Percentiles rank a stretch among this genome's conserved stretches.
Conservation (phyloP, 805 yeast species). For the Wickerhamomyces kurtzmanii region DNA sequence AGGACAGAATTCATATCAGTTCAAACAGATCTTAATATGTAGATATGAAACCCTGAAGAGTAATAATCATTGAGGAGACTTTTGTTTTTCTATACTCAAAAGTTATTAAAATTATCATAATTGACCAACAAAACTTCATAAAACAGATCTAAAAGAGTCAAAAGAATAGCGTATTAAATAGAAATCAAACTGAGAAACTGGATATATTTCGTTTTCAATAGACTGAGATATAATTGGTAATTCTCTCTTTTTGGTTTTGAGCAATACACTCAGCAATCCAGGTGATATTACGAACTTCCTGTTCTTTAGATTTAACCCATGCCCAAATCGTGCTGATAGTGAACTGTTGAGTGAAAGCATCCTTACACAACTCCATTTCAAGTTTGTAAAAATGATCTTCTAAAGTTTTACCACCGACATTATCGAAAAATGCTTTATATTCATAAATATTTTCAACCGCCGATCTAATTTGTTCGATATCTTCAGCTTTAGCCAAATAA, state of each 20-base stretch:
- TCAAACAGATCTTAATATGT: too few relatives aligned
- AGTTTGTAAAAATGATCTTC: constrained; percentile 91
- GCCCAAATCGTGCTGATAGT: constrained; percentile 89
- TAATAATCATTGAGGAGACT: too few relatives aligned
- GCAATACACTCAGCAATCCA: constrained; percentile 99
- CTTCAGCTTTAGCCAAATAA: constrained; percentile 69
- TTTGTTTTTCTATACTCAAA: too few relatives aligned
- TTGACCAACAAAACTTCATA: too few relatives aligned
- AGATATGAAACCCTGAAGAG: too few relatives aligned
- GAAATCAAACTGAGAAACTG: too few relatives aligned
- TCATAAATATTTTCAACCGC: constrained; percentile 58
- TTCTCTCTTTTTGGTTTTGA: constrained; percentile 93
- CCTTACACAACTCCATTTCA: constrained; percentile 87
- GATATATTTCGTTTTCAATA: constrained; percentile 28
- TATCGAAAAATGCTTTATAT: constrained; percentile 47
- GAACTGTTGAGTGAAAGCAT: constrained; percentile 95
- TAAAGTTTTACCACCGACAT: constrained; percentile 44
- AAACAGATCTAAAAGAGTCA: background rate
- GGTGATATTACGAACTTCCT: constrained; percentile 94
- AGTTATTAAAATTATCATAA: too few relatives aligned
- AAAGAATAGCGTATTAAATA: too few relatives aligned
- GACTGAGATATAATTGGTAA: constrained; percentile 83
- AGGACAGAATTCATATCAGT: too few relatives aligned
- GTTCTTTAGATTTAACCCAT: constrained; percentile 93
- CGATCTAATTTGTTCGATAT: constrained; percentile 69